A percentile compares a stretch with the other conserved stretches of the same genome.
These are phyloP conservation scores for Cladophialophora yegresii DNA, from an alignment of 2,329 filamentous ascomycete species.

Conservation along the genomic window DNA sequence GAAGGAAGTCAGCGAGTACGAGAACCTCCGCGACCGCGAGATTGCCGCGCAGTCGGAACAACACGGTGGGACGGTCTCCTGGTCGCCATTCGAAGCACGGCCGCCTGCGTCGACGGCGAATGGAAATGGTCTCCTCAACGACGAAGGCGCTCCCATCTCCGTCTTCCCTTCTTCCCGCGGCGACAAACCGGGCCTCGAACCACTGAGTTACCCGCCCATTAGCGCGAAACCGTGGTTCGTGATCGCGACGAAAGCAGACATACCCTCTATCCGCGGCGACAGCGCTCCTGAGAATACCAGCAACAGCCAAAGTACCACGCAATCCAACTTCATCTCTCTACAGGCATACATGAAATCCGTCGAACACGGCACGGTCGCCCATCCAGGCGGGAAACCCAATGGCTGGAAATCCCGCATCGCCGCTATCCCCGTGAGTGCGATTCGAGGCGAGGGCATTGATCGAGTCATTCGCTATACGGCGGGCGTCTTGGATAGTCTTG, in stretches of 20 bases:
- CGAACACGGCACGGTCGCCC: conserved; percentile 61
- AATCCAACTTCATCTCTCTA: conserved; percentile 72
- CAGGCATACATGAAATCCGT: conserved; percentile 70
- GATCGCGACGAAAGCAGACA: conserved; percentile 89
- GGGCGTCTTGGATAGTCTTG: conserved; percentile 44
- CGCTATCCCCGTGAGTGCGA: conserved; percentile 85
- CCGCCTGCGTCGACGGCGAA: not conserved
- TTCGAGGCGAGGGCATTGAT: conserved; percentile 79
- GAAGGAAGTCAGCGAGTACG: conserved; percentile 88
- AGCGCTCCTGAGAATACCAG: not conserved
- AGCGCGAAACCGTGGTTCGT: conserved; percentile 97
- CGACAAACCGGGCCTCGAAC: conserved; percentile 43
- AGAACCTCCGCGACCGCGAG: conserved; percentile 74
- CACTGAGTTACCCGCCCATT: conserved; percentile 66
- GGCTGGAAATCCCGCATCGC: conserved; percentile 60
- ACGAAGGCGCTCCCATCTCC: conserved; percentile 30
- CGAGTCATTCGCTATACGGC: conserved; percentile 48
- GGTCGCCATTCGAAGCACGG: conserved; percentile 42
- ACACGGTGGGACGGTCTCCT: conserved; percentile 49
- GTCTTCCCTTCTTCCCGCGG: conserved; percentile 27
- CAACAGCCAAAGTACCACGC: conserved; percentile 53
- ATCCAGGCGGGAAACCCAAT: conserved; percentile 73
- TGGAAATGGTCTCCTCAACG: conserved; percentile 21
- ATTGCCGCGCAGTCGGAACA: conserved; percentile 64
- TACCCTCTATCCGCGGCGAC: conserved; percentile 40